Conservation (phyloP, 805 yeast genomes). For the Wickerhamiella musiphila region DNA sequence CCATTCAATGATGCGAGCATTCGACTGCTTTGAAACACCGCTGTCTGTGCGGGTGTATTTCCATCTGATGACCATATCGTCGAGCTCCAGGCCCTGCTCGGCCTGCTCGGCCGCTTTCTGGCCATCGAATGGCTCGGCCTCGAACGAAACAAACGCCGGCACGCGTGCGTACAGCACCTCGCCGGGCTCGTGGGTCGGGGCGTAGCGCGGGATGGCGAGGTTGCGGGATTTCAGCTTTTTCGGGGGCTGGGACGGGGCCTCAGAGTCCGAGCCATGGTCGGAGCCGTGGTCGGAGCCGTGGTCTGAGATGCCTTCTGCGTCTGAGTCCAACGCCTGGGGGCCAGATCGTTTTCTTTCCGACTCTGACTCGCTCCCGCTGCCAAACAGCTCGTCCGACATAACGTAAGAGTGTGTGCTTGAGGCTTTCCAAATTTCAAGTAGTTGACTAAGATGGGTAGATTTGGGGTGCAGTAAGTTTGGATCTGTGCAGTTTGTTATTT, state of each 20-base stretch:
- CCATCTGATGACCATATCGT: conserved; percentile 87
- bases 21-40: conserved; percentile 68
- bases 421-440: too few relatives aligned
- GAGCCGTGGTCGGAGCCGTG: background rate
- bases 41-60: conserved; percentile 48
- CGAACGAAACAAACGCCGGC: conserved; percentile 70
- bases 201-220: conserved; percentile 10
- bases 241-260: conserved; percentile 3
- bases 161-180: conserved; percentile 27
- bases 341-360: background rate
- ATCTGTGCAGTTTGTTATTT: too few relatives aligned
- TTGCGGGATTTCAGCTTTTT: conserved; percentile 3
- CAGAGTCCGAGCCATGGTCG: conserved; percentile 6
- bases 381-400: conserved; percentile 2
- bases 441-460: too few relatives aligned
- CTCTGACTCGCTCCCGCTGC: conserved; percentile 2
- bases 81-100: conserved; percentile 30
- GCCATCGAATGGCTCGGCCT: conserved; percentile 68
- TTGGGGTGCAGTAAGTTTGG: too few relatives aligned
- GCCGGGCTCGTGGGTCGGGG: conserved; percentile 12
- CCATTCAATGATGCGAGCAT: conserved; percentile 85
- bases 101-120: conserved; percentile 21
- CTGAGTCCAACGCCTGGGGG: too few relatives aligned
- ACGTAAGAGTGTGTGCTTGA: too few relatives aligned
- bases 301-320: too few relatives aligned